These are phyloP conservation scores for Larix kaempferi DNA, from an alignment of 75 land plant species.

Conservation along the genomic window DNA sequence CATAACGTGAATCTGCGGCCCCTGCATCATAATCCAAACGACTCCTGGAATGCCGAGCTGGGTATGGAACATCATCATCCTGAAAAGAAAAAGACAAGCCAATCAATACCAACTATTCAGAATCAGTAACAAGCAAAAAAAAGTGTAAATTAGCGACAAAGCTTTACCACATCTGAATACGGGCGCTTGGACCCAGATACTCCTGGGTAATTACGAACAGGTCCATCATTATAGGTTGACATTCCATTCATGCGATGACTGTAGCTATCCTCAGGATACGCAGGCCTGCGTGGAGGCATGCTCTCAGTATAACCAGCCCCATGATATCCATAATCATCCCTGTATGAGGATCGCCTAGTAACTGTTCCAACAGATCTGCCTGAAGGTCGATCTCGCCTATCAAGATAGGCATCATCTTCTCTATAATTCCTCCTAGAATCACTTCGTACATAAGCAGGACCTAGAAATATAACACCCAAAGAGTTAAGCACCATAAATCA, in stretches of 20 bases:
- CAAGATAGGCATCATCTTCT: neutral
- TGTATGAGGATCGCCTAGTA: neutral
- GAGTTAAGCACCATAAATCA: neutral
- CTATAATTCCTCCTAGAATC: conserved; percentile 6
- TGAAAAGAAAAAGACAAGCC: neutral
- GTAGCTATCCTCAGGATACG: conserved; percentile 5
- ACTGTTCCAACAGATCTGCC: conserved; percentile 6
- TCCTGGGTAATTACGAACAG: conserved; percentile 1
- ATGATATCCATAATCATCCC: conserved; percentile 8
- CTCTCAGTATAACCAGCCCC: neutral
- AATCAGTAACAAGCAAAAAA: neutral
- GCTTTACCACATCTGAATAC: conserved; percentile 10
- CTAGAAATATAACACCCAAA: neutral
- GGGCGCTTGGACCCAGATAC: conserved; percentile 15
- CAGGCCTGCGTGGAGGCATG: neutral
- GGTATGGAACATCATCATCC: conserved; percentile 2
- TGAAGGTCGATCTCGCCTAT: conserved; percentile 1
- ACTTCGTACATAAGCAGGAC: neutral
- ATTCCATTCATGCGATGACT: neutral
- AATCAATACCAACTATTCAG: neutral
- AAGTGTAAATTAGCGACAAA: neutral
- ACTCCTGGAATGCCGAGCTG: neutral
- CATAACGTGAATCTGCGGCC: neutral
- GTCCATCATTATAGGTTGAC: conserved; percentile 5
- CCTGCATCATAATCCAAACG: conserved; percentile 7